These are phyloP conservation scores for Geotrichum citri-aurantii DNA, from an alignment of 1,139 yeast genomes.

Conservation along the genomic window DNA sequence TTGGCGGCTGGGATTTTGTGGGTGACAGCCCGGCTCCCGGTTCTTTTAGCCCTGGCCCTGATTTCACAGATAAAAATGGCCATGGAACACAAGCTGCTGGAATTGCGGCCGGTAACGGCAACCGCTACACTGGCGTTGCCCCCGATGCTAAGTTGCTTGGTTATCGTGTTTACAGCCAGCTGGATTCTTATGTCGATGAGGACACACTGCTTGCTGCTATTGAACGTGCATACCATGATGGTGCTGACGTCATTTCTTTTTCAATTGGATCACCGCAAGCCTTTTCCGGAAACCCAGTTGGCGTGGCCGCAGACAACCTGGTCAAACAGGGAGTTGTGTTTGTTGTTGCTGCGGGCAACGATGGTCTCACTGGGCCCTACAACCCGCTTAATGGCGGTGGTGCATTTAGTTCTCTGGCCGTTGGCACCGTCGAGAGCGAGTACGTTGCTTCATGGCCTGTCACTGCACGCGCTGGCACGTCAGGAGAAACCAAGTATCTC, in stretches of 20 bases:
- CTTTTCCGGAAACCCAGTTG: not conserved
- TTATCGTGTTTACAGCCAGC: not conserved
- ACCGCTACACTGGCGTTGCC: constrained; percentile 49
- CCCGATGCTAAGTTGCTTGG: constrained; percentile 18
- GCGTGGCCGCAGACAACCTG: not conserved
- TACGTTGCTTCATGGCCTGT: constrained; percentile 15
- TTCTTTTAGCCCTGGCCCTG: constrained; percentile 9
- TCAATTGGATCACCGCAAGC: constrained; percentile 17
- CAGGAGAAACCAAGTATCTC: not conserved
- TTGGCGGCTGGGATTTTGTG: constrained; percentile 20
- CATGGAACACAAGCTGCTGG: constrained; percentile 66
- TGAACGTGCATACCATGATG: constrained; percentile 21
- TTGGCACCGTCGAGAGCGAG: constrained; percentile 8
- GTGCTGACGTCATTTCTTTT: constrained; percentile 22
- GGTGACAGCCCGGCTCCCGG: constrained; percentile 14
- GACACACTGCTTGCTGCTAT: constrained; percentile 23
- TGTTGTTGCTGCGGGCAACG: constrained; percentile 15
- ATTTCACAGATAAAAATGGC: constrained; percentile 34
- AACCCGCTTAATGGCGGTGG: constrained; percentile 2
- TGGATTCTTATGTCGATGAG: constrained; percentile 4
- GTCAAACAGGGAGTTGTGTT: constrained; percentile 9
- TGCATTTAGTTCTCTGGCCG: not conserved
- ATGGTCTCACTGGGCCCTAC: constrained; percentile 13
- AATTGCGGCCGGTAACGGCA: constrained; percentile 41
- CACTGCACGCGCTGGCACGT: constrained; percentile 1